Evolutionary conservation across 2,329 filamentous ascomycete species (phyloP).

Genomic region (Cladorrhinum sp.): DNA sequence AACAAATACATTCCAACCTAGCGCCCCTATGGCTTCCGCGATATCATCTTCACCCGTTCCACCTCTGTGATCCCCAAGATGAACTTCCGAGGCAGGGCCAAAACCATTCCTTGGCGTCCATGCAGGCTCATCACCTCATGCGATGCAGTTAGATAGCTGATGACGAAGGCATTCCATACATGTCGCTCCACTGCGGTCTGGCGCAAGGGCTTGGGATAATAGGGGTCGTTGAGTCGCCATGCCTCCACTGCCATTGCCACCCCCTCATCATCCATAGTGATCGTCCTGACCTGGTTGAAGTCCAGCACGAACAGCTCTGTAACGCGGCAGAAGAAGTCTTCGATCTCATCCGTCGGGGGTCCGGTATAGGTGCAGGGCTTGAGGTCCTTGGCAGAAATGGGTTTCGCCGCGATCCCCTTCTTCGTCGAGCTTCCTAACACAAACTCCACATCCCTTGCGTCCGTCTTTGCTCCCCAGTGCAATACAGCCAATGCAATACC

Average conservation of each 20-base stretch:
- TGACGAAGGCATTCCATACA: conserved; percentile 8
- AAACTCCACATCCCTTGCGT: too few relatives aligned
- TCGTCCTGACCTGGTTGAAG: conserved; percentile 30
- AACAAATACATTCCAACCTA: too few relatives aligned
- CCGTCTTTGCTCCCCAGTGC: too few relatives aligned
- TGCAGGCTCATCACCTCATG: not conserved
- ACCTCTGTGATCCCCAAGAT: not conserved
- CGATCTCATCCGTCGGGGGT: too few relatives aligned
- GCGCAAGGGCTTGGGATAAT: conserved; percentile 15
- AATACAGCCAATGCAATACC: too few relatives aligned
- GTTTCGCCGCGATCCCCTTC: too few relatives aligned
- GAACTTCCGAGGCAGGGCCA: not conserved
- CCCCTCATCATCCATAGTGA: conserved; percentile 14
- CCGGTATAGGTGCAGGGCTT: too few relatives aligned
- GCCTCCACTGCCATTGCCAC: conserved; percentile 14
- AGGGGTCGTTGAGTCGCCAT: conserved; percentile 19
- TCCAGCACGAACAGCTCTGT: conserved; percentile 32
- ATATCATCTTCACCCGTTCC: not conserved
- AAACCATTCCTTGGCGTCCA: not conserved
- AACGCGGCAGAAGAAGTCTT: conserved; percentile 6
- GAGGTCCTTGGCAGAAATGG: too few relatives aligned
- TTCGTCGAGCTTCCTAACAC: too few relatives aligned
- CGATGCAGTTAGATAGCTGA: conserved; percentile 6
- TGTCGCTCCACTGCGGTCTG: not conserved
- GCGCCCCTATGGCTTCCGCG: too few relatives aligned